Evolutionary conservation across 140 eudicot species (phyloP).

Genomic region (Ambrosia hybrid): DNA sequence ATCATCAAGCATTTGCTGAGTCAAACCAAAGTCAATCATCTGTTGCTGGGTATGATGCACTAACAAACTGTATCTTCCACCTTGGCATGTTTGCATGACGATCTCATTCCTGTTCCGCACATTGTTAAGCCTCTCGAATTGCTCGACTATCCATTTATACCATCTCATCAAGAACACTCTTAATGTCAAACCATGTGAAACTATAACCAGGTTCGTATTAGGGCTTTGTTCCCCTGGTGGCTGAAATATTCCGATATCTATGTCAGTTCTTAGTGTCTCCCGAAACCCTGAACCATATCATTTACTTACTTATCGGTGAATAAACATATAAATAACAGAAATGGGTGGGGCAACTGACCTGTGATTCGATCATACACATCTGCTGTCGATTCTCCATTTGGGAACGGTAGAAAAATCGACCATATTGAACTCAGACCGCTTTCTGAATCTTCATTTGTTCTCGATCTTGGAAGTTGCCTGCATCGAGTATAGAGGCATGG

Average conservation of each 20-base stretch:
- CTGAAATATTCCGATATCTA: slow-evolving; percentile 80
- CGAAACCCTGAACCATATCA: slow-evolving; percentile 59
- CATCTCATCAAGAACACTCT: slow-evolving; percentile 86
- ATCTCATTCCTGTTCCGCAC: slow-evolving; percentile 59
- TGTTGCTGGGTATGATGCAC: slow-evolving; percentile 71
- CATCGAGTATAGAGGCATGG: too few species aligned
- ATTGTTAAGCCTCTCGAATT: slow-evolving; percentile 72
- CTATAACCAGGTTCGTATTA: slow-evolving; percentile 73
- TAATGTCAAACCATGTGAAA: slow-evolving; percentile 75
- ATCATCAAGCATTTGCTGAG: slow-evolving; percentile 71
- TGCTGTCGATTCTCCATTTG: slow-evolving; percentile 92
- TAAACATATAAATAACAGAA: not conserved
- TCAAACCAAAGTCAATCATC: slow-evolving; percentile 64
- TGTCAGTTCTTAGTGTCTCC: slow-evolving; percentile 76
- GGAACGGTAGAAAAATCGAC: slow-evolving; percentile 85
- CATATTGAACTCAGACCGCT: slow-evolving; percentile 55
- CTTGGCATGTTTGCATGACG: slow-evolving; percentile 79
- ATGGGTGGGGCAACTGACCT: slow-evolving; percentile 30
- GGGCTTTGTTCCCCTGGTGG: slow-evolving; percentile 90
- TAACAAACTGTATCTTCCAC: slow-evolving; percentile 79
- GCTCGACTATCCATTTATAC: slow-evolving; percentile 91
- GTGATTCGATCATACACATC: slow-evolving; percentile 90
- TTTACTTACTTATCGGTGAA: not conserved
- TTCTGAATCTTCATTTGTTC: slow-evolving; percentile 83
- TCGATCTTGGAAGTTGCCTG: slow-evolving; percentile 74